phyloP scores from a whole-genome alignment of 768 basidiomycete species.

The Tubosaeta brunneosetosa region DNA sequence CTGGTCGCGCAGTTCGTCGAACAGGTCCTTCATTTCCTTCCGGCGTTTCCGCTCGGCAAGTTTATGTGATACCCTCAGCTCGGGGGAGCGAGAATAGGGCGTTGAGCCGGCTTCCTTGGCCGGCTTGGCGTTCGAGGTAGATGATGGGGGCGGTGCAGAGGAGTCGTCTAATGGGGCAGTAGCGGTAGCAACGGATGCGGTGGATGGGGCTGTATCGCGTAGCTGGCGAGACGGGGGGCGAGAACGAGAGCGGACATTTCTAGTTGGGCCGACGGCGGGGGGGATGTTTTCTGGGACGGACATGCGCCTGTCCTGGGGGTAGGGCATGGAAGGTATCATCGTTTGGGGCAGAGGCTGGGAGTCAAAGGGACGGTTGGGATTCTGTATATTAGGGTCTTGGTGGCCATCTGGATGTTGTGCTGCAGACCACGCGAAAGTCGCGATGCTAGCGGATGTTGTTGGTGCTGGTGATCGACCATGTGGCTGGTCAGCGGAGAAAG shows the following conservation, averaged over 20 bases:
- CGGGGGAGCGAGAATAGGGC: constrained; percentile 93
- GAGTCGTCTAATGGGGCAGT: constrained; percentile 40
- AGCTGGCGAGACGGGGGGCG: constrained; percentile 66
- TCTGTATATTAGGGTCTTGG: constrained; percentile 40
- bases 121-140: constrained; percentile 32
- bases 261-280: constrained; percentile 41
- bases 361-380: constrained; percentile 45
- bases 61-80: constrained; percentile 93
- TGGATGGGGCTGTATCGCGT: constrained; percentile 38
- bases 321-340: constrained; percentile 57
- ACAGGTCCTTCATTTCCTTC: constrained; percentile 99
- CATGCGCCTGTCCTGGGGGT: constrained; percentile 67
- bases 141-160: constrained; percentile 33
- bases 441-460: constrained; percentile 56
- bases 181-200: constrained; percentile 35
- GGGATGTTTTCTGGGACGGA: constrained; percentile 62
- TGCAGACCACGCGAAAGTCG: constrained; percentile 72
- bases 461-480: constrained; percentile 55
- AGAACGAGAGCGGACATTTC: constrained; percentile 61
- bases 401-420: constrained; percentile 43
- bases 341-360: constrained; percentile 40
- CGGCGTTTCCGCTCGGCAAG: constrained; percentile 94
- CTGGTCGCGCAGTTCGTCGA: constrained; percentile 92
- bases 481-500: constrained; percentile 59
- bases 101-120: constrained; percentile 53